Conservation (phyloP, 2,329 filamentous ascomycete species). For the Colletotrichum sp. region DNA sequence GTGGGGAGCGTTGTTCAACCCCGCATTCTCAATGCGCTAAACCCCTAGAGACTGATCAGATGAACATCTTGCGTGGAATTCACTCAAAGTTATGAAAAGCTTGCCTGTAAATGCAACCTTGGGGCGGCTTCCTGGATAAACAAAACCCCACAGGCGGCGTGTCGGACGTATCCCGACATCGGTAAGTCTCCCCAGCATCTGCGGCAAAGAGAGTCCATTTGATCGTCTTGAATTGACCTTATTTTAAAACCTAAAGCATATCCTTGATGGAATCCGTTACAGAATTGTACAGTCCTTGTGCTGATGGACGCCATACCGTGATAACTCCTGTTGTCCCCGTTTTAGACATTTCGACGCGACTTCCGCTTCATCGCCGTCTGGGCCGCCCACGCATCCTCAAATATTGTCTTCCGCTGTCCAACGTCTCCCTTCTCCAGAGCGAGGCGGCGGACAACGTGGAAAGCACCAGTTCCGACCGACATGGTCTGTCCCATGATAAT, state of each 20-base stretch:
- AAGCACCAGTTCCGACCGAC: constrained; percentile 87
- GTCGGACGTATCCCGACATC: neutral
- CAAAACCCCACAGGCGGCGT: neutral
- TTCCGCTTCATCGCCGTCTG: constrained; percentile 28
- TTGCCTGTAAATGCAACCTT: neutral
- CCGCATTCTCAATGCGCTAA: neutral
- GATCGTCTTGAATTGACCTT: neutral
- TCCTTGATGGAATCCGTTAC: neutral
- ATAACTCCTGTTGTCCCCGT: neutral
- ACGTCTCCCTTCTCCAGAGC: constrained; percentile 68
- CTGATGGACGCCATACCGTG: neutral
- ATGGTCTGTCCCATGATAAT: constrained; percentile 99
- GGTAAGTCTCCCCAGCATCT: neutral
- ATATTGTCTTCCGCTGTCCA: constrained; percentile 64
- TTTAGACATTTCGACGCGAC: neutral
- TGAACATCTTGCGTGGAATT: neutral
- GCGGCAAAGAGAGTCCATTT: neutral
- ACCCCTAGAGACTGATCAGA: neutral
- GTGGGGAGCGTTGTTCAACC: neutral
- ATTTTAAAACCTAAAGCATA: neutral
- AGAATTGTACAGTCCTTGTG: constrained; percentile 1
- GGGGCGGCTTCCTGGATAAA: neutral
- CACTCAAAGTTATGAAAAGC: neutral
- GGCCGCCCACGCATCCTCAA: constrained; percentile 71
- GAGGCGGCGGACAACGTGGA: constrained; percentile 84